Base-by-base conservation (phyloP, 75 land plant species). In the Cupressus sempervirens region DNA sequence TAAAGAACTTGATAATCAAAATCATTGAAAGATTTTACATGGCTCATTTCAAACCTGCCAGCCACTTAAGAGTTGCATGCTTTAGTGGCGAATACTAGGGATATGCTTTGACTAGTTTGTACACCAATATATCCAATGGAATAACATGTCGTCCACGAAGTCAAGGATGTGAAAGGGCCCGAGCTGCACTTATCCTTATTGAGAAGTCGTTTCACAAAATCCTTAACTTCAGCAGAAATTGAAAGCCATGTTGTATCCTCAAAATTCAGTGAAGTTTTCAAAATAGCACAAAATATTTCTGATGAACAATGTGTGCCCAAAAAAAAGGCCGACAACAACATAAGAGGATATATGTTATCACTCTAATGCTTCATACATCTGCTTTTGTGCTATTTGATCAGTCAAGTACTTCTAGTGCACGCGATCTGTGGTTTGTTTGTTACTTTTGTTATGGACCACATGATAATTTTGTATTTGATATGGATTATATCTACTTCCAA, bases 181-280 rank as follows among this genome's bases (percentile, higher is more conserved):
- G 98, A 67, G 92, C 91, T 70, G 96, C 96, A 75, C 94, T 92
- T 93, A 86, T 94, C 96, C 83, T 94, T 95, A 83, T 84, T 93
- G 18, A 94, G 74, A 32, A 96, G 85, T 16, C 92, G 86, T 84
- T 89, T 96, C 7, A 96, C 96, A 90, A 96, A 92, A 74, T 96
- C 96, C 85, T 90, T 96, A 18, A 95, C 96, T 62, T 93, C 93
- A 58, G 93, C 53, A 62, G 96, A 90, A n/a, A 96, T 81, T 45
- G 98, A 91, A 79, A 95, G 96, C 98, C 98, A 96, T 58, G 98
- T 96, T 70, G 84, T 84, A 82, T 94, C 98, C 81, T 92, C 97
- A 89, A 94, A 96, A 90, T 89, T 92, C 83, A 96, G 97, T 86
- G 93, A 94, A 77, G 96, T 92, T 90, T 91, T 93, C 58, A 95